Conservation (phyloP, 1,139 yeast species). For the Zygotorulaspora mrakii region DNA sequence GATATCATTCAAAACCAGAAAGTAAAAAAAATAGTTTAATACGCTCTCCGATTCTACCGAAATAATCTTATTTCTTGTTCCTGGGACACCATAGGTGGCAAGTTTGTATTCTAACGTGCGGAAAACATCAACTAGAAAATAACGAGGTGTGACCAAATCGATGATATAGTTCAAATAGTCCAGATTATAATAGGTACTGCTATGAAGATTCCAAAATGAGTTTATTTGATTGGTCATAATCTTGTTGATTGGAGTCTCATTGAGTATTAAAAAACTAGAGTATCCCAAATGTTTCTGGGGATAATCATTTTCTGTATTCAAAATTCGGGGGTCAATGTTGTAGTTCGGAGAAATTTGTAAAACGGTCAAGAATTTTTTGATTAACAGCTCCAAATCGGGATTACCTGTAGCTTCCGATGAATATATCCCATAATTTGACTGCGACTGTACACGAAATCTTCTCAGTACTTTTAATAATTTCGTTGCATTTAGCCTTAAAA, state of each 20-base stretch:
- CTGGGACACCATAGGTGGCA: conserved; percentile 27
- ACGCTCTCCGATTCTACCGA: conserved; percentile 29
- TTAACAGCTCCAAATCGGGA: conserved; percentile 29
- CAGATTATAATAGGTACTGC: conserved; percentile 36
- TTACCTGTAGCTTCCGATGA: conserved; percentile 32
- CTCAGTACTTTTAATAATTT: conserved; percentile 27
- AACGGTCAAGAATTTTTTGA: conserved; percentile 25
- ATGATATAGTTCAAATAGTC: conserved; percentile 33
- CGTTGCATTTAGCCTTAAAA: conserved; percentile 31
- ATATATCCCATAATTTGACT: conserved; percentile 33
- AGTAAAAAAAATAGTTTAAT: conserved; percentile 32
- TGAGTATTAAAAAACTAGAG: conserved; percentile 26
- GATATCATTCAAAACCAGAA: conserved; percentile 32
- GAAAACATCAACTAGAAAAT: conserved; percentile 30
- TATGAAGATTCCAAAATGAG: conserved; percentile 37
- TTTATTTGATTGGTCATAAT: conserved; percentile 36
- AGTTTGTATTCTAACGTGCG: conserved; percentile 30
- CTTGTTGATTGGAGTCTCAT: conserved; percentile 34
- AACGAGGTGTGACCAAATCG: conserved; percentile 28
- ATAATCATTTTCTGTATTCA: conserved; percentile 25
- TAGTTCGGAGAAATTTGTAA: conserved; percentile 30
- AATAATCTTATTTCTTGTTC: conserved; percentile 24
- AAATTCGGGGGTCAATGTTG: conserved; percentile 30
- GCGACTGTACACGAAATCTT: conserved; percentile 24
- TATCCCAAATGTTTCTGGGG: conserved; percentile 32